phyloP scores from a whole-genome alignment of 345 rosid genomes.

The Eucalyptus virginea region DNA sequence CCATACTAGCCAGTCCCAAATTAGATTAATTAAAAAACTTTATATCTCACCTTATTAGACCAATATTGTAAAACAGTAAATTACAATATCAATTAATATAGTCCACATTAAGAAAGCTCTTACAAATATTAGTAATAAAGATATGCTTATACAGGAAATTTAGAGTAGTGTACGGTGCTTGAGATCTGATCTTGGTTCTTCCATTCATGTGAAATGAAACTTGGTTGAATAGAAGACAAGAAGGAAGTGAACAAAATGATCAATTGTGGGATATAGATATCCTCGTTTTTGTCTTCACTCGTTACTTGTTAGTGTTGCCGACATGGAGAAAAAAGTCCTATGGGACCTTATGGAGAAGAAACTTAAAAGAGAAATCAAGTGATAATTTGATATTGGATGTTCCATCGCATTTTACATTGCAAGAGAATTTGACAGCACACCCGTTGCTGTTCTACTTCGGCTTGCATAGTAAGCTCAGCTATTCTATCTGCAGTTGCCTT shows the following conservation, averaged over 20 bases:
- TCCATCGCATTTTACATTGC: background rate
- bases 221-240: background rate
- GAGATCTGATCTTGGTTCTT: background rate
- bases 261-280: background rate
- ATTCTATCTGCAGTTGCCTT: background rate
- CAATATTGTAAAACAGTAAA: too few species aligned
- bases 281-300: background rate
- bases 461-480: background rate
- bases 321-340: background rate
- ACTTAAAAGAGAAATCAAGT: background rate
- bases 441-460: background rate
- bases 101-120: too few species aligned
- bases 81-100: too few species aligned
- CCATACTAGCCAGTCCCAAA: too few species aligned
- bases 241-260: background rate
- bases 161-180: background rate
- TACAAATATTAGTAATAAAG: background rate
- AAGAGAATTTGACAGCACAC: background rate
- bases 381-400: background rate
- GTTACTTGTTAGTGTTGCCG: background rate
- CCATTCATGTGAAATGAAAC: background rate
- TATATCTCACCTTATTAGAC: too few species aligned
- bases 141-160: background rate
- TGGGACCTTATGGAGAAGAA: background rate
- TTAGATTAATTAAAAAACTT: too few species aligned